Evolutionary conservation across 2,329 filamentous ascomycete species (phyloP).

Genomic region (Colletotrichum eleusines): DNA sequence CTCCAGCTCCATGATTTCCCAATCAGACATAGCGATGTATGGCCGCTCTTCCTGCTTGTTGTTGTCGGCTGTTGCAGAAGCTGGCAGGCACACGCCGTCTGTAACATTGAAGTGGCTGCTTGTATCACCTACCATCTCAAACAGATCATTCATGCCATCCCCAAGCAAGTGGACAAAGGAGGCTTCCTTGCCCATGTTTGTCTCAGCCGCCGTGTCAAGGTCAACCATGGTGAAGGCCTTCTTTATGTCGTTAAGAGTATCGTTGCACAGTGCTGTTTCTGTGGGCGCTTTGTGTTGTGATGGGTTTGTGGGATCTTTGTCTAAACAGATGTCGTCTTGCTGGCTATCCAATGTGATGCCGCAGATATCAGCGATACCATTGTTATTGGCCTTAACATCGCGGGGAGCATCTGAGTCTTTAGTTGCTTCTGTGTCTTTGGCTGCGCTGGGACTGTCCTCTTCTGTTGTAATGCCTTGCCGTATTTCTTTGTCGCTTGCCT

Average conservation of each 20-base stretch:
- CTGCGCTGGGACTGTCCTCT: background rate
- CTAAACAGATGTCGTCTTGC: background rate
- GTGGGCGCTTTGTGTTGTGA: background rate
- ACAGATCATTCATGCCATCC: slow-evolving; percentile 5
- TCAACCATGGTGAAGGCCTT: background rate
- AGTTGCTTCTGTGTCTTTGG: background rate
- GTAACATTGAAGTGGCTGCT: background rate
- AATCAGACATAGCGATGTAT: background rate
- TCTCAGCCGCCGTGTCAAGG: background rate
- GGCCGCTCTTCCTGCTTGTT: slow-evolving; percentile 4
- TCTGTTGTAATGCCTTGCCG: background rate
- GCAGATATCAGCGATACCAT: background rate
- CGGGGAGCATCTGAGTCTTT: slow-evolving; percentile 2
- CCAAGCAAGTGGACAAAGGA: slow-evolving; percentile 10
- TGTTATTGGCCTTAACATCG: background rate
- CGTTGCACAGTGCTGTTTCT: background rate
- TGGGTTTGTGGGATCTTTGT: background rate
- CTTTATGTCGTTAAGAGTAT: background rate
- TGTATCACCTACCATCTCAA: slow-evolving; percentile 1
- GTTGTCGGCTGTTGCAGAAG: background rate
- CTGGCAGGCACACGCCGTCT: background rate
- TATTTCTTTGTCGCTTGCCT: background rate
- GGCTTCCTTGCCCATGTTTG: background rate
- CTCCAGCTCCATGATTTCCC: background rate
- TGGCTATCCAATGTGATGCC: background rate